Conservation (phyloP, 495 filamentous ascomycete species). For the Penicillium cosmopolitanum region DNA sequence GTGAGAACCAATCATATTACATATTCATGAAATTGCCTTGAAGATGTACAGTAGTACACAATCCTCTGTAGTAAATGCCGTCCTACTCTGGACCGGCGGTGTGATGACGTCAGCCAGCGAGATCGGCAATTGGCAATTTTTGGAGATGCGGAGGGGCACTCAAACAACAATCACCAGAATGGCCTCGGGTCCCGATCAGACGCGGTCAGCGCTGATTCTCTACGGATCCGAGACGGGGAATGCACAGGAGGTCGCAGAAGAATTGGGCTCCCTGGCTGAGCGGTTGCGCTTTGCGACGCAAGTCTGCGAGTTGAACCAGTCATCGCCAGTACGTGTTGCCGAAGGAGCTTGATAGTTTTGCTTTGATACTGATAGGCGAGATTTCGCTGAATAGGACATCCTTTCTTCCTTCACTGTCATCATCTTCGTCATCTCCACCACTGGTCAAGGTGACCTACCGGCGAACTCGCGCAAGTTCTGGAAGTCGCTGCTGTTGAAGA, state of each 20-base stretch:
- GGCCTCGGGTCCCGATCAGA: conserved; percentile 22
- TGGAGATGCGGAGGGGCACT: conserved; percentile 17
- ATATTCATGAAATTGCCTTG: too few relatives aligned
- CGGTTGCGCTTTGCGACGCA: conserved; percentile 76
- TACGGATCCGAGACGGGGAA: conserved; percentile 97
- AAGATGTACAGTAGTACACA: too few relatives aligned
- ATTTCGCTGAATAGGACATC: conserved; percentile 36
- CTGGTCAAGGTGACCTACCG: conserved; percentile 92
- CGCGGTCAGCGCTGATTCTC: conserved; percentile 71
- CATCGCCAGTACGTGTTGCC: conserved; percentile 66
- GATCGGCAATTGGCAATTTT: conserved; percentile 22
- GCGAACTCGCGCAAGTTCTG: conserved; percentile 79
- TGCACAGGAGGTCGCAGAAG: conserved; percentile 83
- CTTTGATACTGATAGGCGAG: neutral
- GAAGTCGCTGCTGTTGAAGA: conserved; percentile 79
- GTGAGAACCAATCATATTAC: too few relatives aligned
- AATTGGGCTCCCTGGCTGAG: conserved; percentile 72
- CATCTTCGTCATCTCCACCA: conserved; percentile 85
- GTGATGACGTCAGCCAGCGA: conserved; percentile 35
- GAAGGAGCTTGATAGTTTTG: neutral
- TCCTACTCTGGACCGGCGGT: neutral
- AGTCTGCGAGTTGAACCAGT: conserved; percentile 74
- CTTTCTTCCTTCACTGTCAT: conserved; percentile 61
- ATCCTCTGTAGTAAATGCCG: too few relatives aligned
- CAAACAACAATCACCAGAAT: conserved; percentile 19